Conservation (phyloP, 805 yeast genomes). For the Saccharomycopsis sp. region DNA sequence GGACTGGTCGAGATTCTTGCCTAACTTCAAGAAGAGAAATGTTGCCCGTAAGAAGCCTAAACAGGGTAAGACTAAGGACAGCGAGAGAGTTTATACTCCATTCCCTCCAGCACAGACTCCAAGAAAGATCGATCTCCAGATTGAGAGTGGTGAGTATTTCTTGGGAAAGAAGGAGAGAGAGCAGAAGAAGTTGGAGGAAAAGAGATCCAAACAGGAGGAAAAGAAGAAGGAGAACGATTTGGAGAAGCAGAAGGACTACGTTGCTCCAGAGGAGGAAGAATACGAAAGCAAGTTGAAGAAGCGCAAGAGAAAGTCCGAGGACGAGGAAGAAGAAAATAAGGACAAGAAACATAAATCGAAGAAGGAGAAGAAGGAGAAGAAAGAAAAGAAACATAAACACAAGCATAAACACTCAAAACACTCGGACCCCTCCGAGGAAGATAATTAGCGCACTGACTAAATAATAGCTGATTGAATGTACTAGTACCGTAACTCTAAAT, state of each 20-base stretch:
- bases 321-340: constrained; percentile 27
- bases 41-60: constrained; percentile 89
- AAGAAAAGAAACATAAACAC: constrained; percentile 25
- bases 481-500: too few relatives aligned
- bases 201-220: constrained; percentile 71
- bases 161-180: constrained; percentile 80
- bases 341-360: constrained; percentile 27
- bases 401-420: background rate
- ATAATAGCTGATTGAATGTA: too few relatives aligned
- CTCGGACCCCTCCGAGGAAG: background rate
- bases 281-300: constrained; percentile 39
- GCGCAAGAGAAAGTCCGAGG: constrained; percentile 28
- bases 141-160: constrained; percentile 98
- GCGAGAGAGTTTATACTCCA: constrained; percentile 77
- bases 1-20: constrained; percentile 95
- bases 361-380: constrained; percentile 26
- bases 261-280: constrained; percentile 75
- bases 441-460: too few relatives aligned
- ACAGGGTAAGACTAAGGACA: constrained; percentile 45
- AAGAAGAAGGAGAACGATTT: constrained; percentile 55
- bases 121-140: constrained; percentile 93
- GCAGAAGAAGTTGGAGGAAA: constrained; percentile 61
- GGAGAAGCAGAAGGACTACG: constrained; percentile 71
- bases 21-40: constrained; percentile 92
- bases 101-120: constrained; percentile 98